Conservation (phyloP, 768 basidiomycete genomes). For the Tylopilus plumbeoviolaceoides region DNA sequence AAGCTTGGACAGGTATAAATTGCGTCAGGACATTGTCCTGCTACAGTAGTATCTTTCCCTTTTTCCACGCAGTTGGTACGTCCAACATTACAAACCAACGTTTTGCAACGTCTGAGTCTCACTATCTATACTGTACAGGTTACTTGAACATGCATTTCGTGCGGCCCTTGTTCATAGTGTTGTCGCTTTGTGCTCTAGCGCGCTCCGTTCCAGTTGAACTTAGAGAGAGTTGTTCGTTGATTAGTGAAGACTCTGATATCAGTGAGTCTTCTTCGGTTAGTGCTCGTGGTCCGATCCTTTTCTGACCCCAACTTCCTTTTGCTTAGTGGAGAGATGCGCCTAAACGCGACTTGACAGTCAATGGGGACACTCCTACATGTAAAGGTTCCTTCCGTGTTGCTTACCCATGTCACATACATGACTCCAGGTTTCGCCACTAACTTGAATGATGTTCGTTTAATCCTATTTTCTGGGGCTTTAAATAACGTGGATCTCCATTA, state of each 20-base stretch:
- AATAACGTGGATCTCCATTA: too few species aligned
- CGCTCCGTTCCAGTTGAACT: neutral
- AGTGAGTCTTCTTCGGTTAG: neutral
- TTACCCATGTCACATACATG: too few species aligned
- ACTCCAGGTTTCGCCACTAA: too few species aligned
- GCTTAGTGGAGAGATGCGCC: neutral
- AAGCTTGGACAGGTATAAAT: neutral
- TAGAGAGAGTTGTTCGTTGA: neutral
- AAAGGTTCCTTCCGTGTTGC: too few species aligned
- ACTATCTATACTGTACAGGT: neutral
- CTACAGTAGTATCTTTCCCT: neutral
- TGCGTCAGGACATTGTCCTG: too few species aligned
- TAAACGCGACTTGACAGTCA: neutral
- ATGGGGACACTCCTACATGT: too few species aligned
- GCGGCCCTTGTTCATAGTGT: neutral
- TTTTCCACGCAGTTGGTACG: neutral
- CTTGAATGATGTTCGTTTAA: too few species aligned
- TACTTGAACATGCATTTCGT: slow-evolving; percentile 6
- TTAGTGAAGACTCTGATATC: neutral
- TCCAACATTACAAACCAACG: neutral
- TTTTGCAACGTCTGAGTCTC: neutral
- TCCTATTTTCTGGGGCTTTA: too few species aligned
- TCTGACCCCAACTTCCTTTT: neutral
- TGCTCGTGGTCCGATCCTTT: neutral
- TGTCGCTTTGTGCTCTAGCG: neutral